Evolutionary conservation across 805 yeast genomes (phyloP).

Genomic region (Lipomyces sp.): DNA sequence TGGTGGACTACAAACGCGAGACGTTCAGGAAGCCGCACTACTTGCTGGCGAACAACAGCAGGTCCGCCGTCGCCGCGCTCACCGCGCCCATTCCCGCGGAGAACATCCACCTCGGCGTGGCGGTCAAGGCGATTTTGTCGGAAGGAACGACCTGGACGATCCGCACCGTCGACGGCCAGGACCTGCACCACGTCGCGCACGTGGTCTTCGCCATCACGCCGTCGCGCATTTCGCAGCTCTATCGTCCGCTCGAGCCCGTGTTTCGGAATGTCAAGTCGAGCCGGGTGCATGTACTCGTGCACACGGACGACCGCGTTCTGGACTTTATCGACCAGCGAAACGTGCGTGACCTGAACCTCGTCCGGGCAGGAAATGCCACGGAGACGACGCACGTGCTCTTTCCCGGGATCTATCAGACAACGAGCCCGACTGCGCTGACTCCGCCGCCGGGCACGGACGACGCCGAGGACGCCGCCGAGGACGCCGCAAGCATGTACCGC

Average conservation of each 20-base stretch:
- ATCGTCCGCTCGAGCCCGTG: slow-evolving; percentile 7
- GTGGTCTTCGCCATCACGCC: slow-evolving; percentile 25
- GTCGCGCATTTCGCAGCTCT: neutral
- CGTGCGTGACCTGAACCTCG: slow-evolving; percentile 21
- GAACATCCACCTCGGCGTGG: slow-evolving; percentile 21
- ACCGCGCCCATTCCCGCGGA: slow-evolving; percentile 7
- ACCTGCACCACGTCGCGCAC: slow-evolving; percentile 12
- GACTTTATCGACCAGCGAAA: slow-evolving; percentile 9
- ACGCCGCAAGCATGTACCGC: no score
- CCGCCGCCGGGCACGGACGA: neutral
- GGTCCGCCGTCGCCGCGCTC: slow-evolving; percentile 21
- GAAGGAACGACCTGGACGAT: slow-evolving; percentile 21
- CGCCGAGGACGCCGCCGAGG: neutral
- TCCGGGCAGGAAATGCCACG: slow-evolving; percentile 4
- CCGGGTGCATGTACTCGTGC: slow-evolving; percentile 19
- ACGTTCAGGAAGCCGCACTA: slow-evolving; percentile 24
- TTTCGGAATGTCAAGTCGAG: slow-evolving; percentile 10
- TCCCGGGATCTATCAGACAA: slow-evolving; percentile 25
- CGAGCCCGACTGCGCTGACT: slow-evolving; percentile 11
- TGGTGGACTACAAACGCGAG: slow-evolving; percentile 20
- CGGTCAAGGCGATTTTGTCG: slow-evolving; percentile 11
- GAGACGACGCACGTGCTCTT: slow-evolving; percentile 23
- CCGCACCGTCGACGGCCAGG: slow-evolving; percentile 7
- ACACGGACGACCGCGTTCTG: slow-evolving; percentile 22
- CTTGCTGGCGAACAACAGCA: slow-evolving; percentile 10